Evolutionary conservation across 768 basidiomycete species (phyloP).

Genomic region (Tricholoma matsutake): DNA sequence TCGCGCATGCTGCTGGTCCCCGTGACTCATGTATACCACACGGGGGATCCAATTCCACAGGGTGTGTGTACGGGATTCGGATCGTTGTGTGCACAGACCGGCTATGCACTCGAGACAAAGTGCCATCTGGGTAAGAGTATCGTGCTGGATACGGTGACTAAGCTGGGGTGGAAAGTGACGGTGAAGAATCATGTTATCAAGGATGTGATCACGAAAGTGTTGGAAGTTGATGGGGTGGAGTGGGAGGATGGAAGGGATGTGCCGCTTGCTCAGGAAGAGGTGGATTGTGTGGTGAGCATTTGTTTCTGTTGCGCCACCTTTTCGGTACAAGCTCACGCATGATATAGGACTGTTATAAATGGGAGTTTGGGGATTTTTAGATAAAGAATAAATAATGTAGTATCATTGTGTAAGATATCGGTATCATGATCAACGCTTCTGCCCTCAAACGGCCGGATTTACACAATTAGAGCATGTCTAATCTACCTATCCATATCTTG

Average conservation of each 20-base stretch:
- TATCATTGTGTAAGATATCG: not conserved
- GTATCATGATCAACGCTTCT: no score
- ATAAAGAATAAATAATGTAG: not conserved
- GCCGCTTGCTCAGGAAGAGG: conserved; percentile 56
- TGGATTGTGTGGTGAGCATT: conserved; percentile 56
- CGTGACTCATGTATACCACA: conserved; percentile 85
- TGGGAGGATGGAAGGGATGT: conserved; percentile 52
- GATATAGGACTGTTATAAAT: conserved; percentile 70
- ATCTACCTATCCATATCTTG: no score
- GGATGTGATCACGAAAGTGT: conserved; percentile 61
- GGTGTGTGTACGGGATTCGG: conserved; percentile 73
- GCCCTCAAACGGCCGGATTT: no score
- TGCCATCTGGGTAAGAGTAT: conserved; percentile 92
- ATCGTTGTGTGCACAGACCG: conserved; percentile 77
- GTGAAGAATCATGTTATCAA: conserved; percentile 73
- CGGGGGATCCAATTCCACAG: conserved; percentile 90
- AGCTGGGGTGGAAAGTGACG: conserved; percentile 80
- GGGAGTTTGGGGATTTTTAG: conserved; percentile 59
- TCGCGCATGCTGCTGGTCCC: conserved; percentile 31
- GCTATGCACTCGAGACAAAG: conserved; percentile 82
- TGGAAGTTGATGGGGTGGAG: conserved; percentile 47
- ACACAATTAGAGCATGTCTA: no score
- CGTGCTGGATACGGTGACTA: conserved; percentile 82
- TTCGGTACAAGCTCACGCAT: not conserved
- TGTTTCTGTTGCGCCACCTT: not conserved